Evolutionary conservation across 345 rosid species (phyloP), one percentile per base, ranked within the genome.

Genomic region (Linum tenue): DNA sequence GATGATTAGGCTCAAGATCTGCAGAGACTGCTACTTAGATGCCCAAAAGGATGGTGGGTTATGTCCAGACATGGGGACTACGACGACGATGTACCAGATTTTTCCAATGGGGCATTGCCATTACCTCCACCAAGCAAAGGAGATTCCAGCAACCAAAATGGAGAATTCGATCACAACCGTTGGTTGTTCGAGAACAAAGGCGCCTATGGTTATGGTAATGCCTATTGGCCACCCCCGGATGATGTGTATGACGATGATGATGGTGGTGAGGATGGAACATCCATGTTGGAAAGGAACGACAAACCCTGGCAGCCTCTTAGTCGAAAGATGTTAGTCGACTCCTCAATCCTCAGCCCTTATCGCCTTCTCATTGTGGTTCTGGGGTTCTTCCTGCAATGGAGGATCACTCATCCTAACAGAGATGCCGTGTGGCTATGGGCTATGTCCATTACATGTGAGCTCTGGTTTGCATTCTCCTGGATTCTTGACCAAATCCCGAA

Each of bases 401-500:
- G 99, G 75, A 3, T 90, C 4, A n/a, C 8, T 35, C 73, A 94
- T 76, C 99, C 97, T 5, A 94, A 94, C 48, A 73, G 73, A 37
- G 92, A 90, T 16, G 99, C 99, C 0, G 42, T 85, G 59, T 94
- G 99, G 99, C 59, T 94, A 71, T 90, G 99, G 99, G 56, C 69
- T 0, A 84, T 94, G 95, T 94, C 99, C 0, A 68, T 94, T 7
- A 64, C 82, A 39, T 94, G 99, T 39, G 97, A 90, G 77, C 38
- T 86, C 37, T 90, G 99, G 97, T 90, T 94, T 69, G 97, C 85
- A 3, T 88, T 94, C 69, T 94, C 99, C 3, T 94, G 97, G 99
- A 81, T 94, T 59, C 83, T 94, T 22, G 97, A 94, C 84, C 92
- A 88, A 62, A 61, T 94, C 56, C 99, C 99, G 0, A 94, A 94